Percentiles rank a stretch among this genome's conserved stretches.
These are phyloP conservation scores for Linnemannia hyalina DNA, from an alignment of 192 early-diverging fungal genomes.

Conservation along the genomic window DNA sequence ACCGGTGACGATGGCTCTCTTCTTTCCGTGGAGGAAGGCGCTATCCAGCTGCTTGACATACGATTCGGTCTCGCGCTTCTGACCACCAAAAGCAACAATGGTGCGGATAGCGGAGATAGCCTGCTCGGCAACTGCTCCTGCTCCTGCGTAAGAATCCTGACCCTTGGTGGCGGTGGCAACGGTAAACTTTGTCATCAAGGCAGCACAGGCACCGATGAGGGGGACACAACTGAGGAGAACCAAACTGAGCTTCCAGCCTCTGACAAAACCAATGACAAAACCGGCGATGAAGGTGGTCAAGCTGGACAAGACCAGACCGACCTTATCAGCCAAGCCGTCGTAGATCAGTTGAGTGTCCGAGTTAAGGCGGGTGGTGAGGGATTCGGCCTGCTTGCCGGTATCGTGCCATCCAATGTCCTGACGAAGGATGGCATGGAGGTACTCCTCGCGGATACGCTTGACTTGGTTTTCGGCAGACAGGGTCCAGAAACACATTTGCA, in stretches of 20 bases:
- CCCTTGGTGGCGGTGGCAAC: conserved; percentile 61
- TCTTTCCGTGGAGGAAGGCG: conserved; percentile 75
- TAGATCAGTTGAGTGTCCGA: conserved; percentile 91
- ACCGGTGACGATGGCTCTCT: conserved; percentile 71
- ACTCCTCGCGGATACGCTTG: conserved; percentile 75
- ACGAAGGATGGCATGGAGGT: conserved; percentile 82
- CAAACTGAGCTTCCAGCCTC: conserved; percentile 86
- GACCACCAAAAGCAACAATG: conserved; percentile 86
- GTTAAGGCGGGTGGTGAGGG: conserved; percentile 89
- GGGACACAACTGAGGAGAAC: conserved; percentile 85
- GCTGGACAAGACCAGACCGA: conserved; percentile 78
- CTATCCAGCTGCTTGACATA: conserved; percentile 59
- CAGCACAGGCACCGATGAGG: conserved; percentile 69
- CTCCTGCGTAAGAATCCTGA: conserved; percentile 83
- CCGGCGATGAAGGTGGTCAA: conserved; percentile 79
- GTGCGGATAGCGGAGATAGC: conserved; percentile 88
- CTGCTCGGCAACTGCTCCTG: conserved; percentile 90
- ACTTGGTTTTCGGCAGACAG: conserved; percentile 68
- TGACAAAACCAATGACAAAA: conserved; percentile 82
- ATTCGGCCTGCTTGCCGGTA: conserved; percentile 76
- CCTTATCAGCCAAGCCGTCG: conserved; percentile 90
- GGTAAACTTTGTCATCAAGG: conserved; percentile 69
- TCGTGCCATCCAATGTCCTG: conserved; percentile 96
- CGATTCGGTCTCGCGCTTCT: conserved; percentile 74
- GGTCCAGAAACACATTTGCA: conserved; percentile 75